Base-by-base conservation (phyloP, 306 rosid species). In the Boehmeria nivea region DNA sequence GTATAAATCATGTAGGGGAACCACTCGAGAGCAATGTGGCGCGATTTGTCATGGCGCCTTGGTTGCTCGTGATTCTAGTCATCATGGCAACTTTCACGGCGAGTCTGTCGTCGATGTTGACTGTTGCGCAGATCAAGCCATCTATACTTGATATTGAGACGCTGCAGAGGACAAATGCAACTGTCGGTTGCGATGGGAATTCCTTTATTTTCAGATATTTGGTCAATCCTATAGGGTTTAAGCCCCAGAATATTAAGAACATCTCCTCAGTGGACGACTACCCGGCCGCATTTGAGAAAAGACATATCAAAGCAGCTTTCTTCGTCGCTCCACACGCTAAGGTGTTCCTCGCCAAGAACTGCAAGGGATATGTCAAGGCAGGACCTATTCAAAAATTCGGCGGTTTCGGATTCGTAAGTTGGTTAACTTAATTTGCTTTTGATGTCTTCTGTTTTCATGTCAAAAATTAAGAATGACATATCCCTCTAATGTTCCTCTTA, bases 301-400 rank as follows among this genome's bases (percentile, higher is more conserved):
- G 75, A n/a, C 63, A 71, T 0, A 83, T 83, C 27, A 54, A 48
- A 54, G 91, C 91, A 0, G 88, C 88, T 60, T 83, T 83, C 85
- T 78, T 83, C 37, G 68, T 72, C 27, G 57, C 43, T 0, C 88
- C 91, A n/a, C 86, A 83, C 37, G 81, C 86, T 6, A 65, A 78
- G 54, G 84, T 81, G 46, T 87, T 87, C 68, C 80, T 83, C 6
- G 68, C 88, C 40, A 74, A 51, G 51, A 68, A 83, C 63, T 69
- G 93, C 63, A 54, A 48, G 12, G 88, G 82, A 38, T 57, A 56
- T 53, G 44, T 28, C 37, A 69, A 22, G 42, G 60, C 82, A 46
- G 82, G 76, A 12, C 59, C 71, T 21, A 47, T 66, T 33, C 61
- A 63, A 66, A 72, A 49, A 49, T 81, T 81, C 1, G 89, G 86